Conservation (phyloP, 83 land plant species). For the Diphasiastrum complanatum region DNA sequence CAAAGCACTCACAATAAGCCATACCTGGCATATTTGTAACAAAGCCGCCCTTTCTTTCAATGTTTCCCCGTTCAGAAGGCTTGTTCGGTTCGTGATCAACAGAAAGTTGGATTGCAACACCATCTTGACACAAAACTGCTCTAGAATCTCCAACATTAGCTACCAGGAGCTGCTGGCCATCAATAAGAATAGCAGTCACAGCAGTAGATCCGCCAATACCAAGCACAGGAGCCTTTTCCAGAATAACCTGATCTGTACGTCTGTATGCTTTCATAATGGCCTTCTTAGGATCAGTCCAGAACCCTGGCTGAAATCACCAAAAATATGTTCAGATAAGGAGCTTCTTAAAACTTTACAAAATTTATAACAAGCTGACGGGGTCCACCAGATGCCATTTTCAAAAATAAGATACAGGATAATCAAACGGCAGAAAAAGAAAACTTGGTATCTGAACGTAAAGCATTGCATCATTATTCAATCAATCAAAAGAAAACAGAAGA, state of each 20-base stretch:
- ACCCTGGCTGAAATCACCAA: conserved; percentile 37
- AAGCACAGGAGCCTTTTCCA: conserved; percentile 38
- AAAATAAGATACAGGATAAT: not conserved
- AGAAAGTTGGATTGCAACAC: conserved; percentile 39
- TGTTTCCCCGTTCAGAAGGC: conserved; percentile 40
- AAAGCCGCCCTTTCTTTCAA: conserved; percentile 43
- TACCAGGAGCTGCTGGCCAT: conserved; percentile 42
- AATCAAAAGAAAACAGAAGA: no score
- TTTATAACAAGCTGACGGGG: not conserved
- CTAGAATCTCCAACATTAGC: conserved; percentile 66
- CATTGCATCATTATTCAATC: no score
- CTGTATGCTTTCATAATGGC: conserved; percentile 50
- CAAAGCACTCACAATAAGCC: not conserved
- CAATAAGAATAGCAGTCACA: conserved; percentile 56
- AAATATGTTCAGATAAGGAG: not conserved
- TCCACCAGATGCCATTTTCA: not conserved
- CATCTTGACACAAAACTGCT: conserved; percentile 41
- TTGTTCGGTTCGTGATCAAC: conserved; percentile 54
- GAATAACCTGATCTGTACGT: conserved; percentile 53
- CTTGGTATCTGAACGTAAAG: no score
- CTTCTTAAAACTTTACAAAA: not conserved
- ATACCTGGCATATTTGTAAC: conserved; percentile 58
- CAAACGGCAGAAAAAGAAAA: no score
- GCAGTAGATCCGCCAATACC: conserved; percentile 65
- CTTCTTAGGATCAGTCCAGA: conserved; percentile 41